Base-by-base conservation (phyloP, 2,329 filamentous ascomycete species). In the Hymenoscyphus infarciens region DNA sequence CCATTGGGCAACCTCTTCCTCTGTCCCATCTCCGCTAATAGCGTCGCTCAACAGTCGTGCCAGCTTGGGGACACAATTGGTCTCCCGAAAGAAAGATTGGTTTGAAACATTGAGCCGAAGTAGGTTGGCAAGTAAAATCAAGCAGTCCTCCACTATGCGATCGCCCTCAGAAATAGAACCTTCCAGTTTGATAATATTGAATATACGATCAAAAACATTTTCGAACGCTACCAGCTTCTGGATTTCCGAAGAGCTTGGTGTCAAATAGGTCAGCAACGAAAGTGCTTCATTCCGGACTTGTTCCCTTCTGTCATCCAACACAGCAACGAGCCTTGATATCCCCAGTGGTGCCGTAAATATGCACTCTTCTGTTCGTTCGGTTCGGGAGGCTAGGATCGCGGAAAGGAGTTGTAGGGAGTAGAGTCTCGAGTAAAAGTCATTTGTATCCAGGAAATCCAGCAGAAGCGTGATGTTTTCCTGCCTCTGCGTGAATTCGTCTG, bases 151-250 rank as follows among this genome's bases (percentile, higher is more conserved):
- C 2, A 97, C 90, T 13, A 91, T 85, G 65, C 94, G 89, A 52
- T 91, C 92, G 16, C 95, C 95, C 69, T 96, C 88, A 4, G 82
- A 83, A 54, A 99, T 79, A 1, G 88, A 89, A 0, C 95, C 95
- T 71, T 99, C 95, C 0, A 82, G 80, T 67, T 88, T 84, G 60
- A 99, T 90, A 60, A 98, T 87, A 54, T 82, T 82, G 74, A 98
- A 97, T 29, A 96, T 80, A 53, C 89, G 87, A 65, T 95, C 92
- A 71, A 97, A 98, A 0, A 93, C 91, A 80, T 92, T 94, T 72
- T 97, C 92, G 69, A 97, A 98, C 0, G 92, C 95, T 27, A 98
- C 93, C 1, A 98, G 83, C 75, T 98, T 98, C 74, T 98, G 93
- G 59, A 99, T 84, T 71, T 98, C 93, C 52, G 88, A 79, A 8